Percentiles rank a stretch among this genome's conserved stretches.
Conservation (phyloP, 2,329 filamentous ascomycete species). For the Fusarium xyrophilum region DNA sequence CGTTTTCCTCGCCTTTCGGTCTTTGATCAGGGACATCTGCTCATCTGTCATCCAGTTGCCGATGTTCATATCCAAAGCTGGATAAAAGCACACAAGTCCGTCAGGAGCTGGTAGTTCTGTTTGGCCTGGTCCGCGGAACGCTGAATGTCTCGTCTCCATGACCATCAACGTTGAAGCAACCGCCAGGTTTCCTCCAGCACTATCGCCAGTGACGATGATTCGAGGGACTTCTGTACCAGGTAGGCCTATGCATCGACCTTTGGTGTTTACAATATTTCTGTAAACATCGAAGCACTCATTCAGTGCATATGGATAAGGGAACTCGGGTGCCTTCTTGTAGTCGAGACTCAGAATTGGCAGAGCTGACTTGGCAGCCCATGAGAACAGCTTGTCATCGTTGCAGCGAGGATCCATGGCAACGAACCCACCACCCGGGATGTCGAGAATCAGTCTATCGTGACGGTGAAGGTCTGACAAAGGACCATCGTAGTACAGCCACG, state of each 20-base stretch:
- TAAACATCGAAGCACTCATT: slow-evolving; percentile 60
- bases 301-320: slow-evolving; percentile 56
- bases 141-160: slow-evolving; percentile 71
- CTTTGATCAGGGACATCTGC: slow-evolving; percentile 92
- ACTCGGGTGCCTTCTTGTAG: slow-evolving; percentile 68
- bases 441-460: slow-evolving; percentile 80
- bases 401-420: slow-evolving; percentile 96
- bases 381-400: slow-evolving; percentile 91
- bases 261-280: slow-evolving; percentile 48
- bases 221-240: slow-evolving; percentile 49
- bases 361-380: slow-evolving; percentile 88
- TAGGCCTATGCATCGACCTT: slow-evolving; percentile 54
- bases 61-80: slow-evolving; percentile 94
- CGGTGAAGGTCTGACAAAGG: slow-evolving; percentile 77
- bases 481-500: slow-evolving; percentile 95
- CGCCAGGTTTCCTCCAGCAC: slow-evolving; percentile 57
- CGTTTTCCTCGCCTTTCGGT: slow-evolving; percentile 76
- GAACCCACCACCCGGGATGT: slow-evolving; percentile 93
- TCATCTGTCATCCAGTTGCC: slow-evolving; percentile 99
- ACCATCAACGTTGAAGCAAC: slow-evolving; percentile 86
- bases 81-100: slow-evolving; percentile 86
- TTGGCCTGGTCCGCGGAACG: slow-evolving; percentile 46
- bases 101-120: slow-evolving; percentile 74
- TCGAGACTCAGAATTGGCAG: slow-evolving; percentile 91
- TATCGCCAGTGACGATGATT: slow-evolving; percentile 57